Evolutionary conservation across 225 moss, liverwort and hornwort species (phyloP), one percentile per base, ranked within the genome.

Genomic region (Antitrichia curtipendula): DNA sequence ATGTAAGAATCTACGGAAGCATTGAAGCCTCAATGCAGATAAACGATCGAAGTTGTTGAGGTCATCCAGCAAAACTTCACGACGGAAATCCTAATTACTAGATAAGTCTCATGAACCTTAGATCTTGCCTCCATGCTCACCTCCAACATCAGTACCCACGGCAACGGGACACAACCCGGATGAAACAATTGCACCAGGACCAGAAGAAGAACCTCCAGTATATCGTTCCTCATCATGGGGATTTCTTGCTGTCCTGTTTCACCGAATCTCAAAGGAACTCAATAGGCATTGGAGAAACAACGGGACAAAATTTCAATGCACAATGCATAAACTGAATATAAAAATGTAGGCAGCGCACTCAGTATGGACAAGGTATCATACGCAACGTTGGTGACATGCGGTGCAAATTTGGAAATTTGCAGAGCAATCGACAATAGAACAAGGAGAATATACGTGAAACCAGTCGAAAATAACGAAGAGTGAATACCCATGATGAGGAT

Each of bases 91-190:
- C 64, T 57, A 16, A 59, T 36, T 40, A 38, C 38, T 68, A 82
- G 61, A n/a, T 38, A 19, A 87, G 34, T 61, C 75, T 87, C 64
- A 82, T 78, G 38, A 79, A 75, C 59, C 49, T 70, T 38, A 82
- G 62, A 43, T 50, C 66, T 76, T 58, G 75, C 78, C 64, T 80
- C 85, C 93, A 85, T 73, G 87, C 94, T 87, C 77, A 97, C 98
- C 97, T 95, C 97, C 97, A 88, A 96, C 97, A 88, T 99, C 97
- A 83, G 95, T 96, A 81, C 95, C 98, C 87, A 99, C 76, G 71
- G 98, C 97, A 91, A 94, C 97, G 68, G 95, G 94, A 90, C 96
- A 95, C 86, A 99, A 88, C 56, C 97, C 98, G 81, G 96, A 92
- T 86, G 98, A 91, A 82, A 99, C 98, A 66, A 97, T 84, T n/a